Conservation (phyloP, 2,329 filamentous ascomycete genomes). For the Penicillium digitatum region DNA sequence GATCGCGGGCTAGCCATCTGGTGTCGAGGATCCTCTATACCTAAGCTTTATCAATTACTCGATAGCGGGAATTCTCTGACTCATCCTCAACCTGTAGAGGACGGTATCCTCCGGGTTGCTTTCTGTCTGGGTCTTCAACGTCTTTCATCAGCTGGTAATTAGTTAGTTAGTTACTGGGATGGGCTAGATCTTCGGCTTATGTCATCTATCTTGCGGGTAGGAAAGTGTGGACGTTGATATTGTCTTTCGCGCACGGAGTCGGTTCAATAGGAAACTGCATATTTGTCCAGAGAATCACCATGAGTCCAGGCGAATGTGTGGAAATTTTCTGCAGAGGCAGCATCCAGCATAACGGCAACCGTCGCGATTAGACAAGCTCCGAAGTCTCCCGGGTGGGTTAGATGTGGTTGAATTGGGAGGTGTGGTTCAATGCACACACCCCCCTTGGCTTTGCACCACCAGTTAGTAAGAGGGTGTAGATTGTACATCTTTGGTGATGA, state of each 20-base stretch:
- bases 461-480: background rate
- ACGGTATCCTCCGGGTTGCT: constrained; percentile 13
- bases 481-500: background rate
- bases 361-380: background rate
- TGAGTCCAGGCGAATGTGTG: too few species aligned
- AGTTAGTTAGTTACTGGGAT: too few species aligned
- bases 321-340: background rate
- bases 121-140: constrained; percentile 12
- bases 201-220: background rate
- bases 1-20: constrained; percentile 34
- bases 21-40: constrained; percentile 32
- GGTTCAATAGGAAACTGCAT: background rate
- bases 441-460: background rate
- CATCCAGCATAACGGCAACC: background rate
- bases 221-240: background rate
- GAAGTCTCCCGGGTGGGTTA: background rate
- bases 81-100: constrained; percentile 10
- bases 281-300: background rate
- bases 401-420: background rate
- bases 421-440: background rate
- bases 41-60: constrained; percentile 18
- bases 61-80: constrained; percentile 12
- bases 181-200: background rate
- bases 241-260: background rate
- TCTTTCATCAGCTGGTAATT: constrained; percentile 2